Evolutionary conservation across 2,329 filamentous ascomycete species (phyloP), one percentile per base, ranked within the genome.

Genomic region (Aspergillus sp.): DNA sequence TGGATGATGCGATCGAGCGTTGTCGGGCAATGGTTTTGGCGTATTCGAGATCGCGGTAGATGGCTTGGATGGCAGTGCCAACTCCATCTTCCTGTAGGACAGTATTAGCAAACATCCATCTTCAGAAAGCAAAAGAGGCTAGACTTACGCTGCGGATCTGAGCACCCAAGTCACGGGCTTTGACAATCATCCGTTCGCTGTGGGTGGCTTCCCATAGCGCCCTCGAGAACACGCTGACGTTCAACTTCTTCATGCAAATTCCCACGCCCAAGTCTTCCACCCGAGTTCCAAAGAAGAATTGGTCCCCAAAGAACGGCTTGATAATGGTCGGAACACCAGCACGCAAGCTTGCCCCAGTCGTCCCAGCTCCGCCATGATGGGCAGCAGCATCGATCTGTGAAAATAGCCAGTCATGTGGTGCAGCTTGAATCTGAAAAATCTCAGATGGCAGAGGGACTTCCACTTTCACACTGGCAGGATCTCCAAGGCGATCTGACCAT

Each of bases 351-450:
- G 93, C 93, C 2, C 93, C 93, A 0, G 93, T 98, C 0, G 93
- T 98, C 2, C 93, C 93, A 4, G 90, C 88, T 4, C 93, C 93
- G 43, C 93, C 93, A 62, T 98, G 93, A 64, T 98, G 93, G 6
- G 88, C 89, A 3, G 88, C 91, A 4, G 91, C 93, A 62, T 98
- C 93, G 48, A 98, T 88, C 63, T 95, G 90, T 35, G 76, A 78
- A 69, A 98, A 98, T 1, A 98, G 76, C 93, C 93, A 98, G 71
- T 97, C 93, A 61, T 98, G 93, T 0, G 93, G 93, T 2, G 88
- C 90, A 7, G 88, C 84, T 61, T 90, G 86, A 66, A 98, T 97
- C 64, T 87, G 83, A 61, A 87, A 81, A 41, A 98, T 94, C 59
- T 91, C 88, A 0, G 83, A 72, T 1, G 93, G 88, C 0, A 94